Percentiles rank a stretch among this genome's conserved stretches.
Conservation (phyloP, 441 rosid genomes). For the Rhodomyrtus psidioides region DNA sequence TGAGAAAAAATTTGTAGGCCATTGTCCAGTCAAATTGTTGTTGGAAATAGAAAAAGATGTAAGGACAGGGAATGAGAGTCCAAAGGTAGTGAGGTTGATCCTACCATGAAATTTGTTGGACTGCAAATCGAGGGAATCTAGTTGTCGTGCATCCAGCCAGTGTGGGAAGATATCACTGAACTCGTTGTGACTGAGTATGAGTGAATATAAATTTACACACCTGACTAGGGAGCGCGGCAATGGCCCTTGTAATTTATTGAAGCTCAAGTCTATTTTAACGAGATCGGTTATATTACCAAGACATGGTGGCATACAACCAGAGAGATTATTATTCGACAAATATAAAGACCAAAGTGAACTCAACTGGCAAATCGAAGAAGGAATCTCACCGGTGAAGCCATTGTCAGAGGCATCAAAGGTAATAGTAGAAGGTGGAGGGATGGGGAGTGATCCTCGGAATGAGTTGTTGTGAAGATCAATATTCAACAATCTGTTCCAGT, state of each 20-base stretch:
- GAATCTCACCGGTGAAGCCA: too few species aligned
- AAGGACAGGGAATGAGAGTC: not conserved
- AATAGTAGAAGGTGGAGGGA: too few species aligned
- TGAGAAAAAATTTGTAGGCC: rapidly evolving
- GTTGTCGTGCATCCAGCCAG: rapidly evolving
- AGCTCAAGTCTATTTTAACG: not conserved
- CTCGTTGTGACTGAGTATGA: not conserved
- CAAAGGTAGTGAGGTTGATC: not conserved
- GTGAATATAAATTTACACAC: not conserved
- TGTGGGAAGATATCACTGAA: not conserved
- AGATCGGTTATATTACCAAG: too few species aligned
- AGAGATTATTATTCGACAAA: too few species aligned
- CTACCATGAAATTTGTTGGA: rapidly evolving
- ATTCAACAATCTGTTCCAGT: too few species aligned
- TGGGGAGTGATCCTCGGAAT: too few species aligned
- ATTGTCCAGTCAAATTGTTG: rapidly evolving
- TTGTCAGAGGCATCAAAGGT: too few species aligned
- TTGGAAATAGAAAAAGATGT: rapidly evolving
- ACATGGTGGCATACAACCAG: too few species aligned
- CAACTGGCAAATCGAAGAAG: too few species aligned
- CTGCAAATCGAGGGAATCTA: rapidly evolving
- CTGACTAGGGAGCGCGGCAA: not conserved
- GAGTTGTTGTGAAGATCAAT: too few species aligned
- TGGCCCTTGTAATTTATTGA: not conserved
- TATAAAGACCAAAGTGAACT: too few species aligned